Percentiles rank a stretch among this genome's conserved stretches.
These are phyloP conservation scores for Eucalyptus melliodora DNA, from an alignment of 345 rosid species.

Conservation along the genomic window DNA sequence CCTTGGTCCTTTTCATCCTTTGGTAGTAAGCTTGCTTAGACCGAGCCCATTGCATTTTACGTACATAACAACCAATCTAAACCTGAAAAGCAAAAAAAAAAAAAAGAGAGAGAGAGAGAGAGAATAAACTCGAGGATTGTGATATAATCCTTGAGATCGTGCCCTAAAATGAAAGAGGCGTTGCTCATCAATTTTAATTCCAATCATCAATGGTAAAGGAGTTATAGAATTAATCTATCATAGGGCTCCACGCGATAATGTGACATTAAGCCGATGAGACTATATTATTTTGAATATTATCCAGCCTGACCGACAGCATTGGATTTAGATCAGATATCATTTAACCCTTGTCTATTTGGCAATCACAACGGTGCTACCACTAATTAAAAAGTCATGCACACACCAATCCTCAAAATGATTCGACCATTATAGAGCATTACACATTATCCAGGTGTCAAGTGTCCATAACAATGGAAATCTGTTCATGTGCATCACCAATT, in stretches of 20 bases:
- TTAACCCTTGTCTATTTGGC: neutral
- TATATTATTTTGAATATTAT: accelerated
- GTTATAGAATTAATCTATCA: neutral
- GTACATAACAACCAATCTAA: neutral
- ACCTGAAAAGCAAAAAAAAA: neutral
- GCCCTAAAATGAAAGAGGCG: neutral
- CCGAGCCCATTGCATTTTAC: neutral
- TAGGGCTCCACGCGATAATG: neutral
- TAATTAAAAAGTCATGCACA: neutral
- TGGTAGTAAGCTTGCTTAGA: neutral
- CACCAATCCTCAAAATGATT: neutral
- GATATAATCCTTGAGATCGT: neutral
- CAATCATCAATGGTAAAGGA: neutral
- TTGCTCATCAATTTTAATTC: neutral
- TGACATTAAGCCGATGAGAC: accelerated
- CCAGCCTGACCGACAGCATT: accelerated
- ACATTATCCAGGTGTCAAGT: neutral
- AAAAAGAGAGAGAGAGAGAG: accelerated
- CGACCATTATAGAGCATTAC: neutral
- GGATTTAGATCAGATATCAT: neutral
- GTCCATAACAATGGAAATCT: neutral
- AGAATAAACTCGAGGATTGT: neutral
- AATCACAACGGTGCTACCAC: neutral
- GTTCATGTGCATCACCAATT: neutral
- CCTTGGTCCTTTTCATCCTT: neutral